Evolutionary conservation across 805 yeast genomes (phyloP).

Genomic region (Yamadazyma tumulicola): DNA sequence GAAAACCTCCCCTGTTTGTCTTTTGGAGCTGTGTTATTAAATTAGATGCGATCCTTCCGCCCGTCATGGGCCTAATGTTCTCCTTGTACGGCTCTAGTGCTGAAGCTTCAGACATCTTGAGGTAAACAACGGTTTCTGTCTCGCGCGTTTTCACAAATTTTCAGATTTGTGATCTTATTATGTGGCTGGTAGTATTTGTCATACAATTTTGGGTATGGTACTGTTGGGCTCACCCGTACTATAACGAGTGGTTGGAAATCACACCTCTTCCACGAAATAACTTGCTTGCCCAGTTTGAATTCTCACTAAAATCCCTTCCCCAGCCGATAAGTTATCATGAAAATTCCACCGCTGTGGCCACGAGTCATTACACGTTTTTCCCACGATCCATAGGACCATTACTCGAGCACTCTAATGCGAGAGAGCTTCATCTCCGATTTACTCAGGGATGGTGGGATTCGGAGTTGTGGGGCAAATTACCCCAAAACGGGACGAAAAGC

Average conservation of each 20-base stretch:
- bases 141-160: not conserved
- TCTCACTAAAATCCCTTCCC: conserved; percentile 56
- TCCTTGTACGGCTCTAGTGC: conserved; percentile 56
- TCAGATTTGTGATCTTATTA: not conserved
- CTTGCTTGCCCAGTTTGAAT: conserved; percentile 67
- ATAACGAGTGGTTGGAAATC: conserved; percentile 58
- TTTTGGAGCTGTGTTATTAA: conserved; percentile 43
- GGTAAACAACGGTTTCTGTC: conserved; percentile 1
- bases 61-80: conserved; percentile 61
- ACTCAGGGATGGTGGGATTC: conserved; percentile 96
- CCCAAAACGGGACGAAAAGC: conserved; percentile 61
- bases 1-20: conserved; percentile 22
- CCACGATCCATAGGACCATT: conserved; percentile 83
- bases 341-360: not conserved
- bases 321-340: conserved; percentile 14
- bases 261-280: conserved; percentile 73
- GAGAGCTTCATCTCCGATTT: conserved; percentile 80
- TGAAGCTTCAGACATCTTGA: conserved; percentile 5
- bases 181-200: not conserved
- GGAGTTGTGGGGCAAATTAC: conserved; percentile 80
- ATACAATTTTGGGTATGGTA: no score
- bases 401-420: conserved; percentile 58
- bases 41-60: conserved; percentile 66
- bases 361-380: conserved; percentile 60
- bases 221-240: conserved; percentile 22